phyloP scores from a whole-genome alignment of 352 stramenopile species.

The Globisporangium solare region DNA sequence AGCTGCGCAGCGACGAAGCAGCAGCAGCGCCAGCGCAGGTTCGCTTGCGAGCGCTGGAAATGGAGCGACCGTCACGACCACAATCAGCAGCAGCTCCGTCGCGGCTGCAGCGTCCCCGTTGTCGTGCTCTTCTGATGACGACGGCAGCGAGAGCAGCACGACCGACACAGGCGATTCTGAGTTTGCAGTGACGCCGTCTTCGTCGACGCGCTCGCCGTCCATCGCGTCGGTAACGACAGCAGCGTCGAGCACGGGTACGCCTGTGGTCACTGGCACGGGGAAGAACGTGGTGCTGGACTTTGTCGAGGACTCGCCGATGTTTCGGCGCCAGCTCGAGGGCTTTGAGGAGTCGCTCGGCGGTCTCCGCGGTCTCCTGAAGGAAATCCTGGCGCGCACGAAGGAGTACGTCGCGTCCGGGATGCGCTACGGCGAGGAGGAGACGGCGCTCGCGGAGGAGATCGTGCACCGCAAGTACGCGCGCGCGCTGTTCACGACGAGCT shows the following conservation, averaged over 20 bases:
- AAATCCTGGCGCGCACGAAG: conserved; percentile 66
- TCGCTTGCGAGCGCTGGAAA: neutral
- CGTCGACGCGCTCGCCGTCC: conserved; percentile 4
- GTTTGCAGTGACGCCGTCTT: neutral
- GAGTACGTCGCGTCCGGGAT: conserved; percentile 69
- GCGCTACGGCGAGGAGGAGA: conserved; percentile 68
- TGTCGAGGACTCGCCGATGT: conserved; percentile 85
- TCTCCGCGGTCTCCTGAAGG: conserved; percentile 57
- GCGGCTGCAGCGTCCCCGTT: no score
- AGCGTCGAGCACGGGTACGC: conserved; percentile 10
- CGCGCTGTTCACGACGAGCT: conserved; percentile 85
- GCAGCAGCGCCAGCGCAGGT: neutral
- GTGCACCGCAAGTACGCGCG: conserved; percentile 73
- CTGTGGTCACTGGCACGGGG: conserved; percentile 32
- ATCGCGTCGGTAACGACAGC: conserved; percentile 10
- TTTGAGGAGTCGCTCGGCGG: conserved; percentile 75
- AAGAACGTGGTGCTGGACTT: conserved; percentile 85
- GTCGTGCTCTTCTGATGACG: no score
- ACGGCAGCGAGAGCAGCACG: neutral
- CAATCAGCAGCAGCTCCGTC: neutral
- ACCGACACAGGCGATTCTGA: neutral
- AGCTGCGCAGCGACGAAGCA: conserved; percentile 1
- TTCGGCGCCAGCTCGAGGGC: conserved; percentile 68
- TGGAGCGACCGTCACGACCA: neutral
- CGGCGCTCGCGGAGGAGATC: conserved; percentile 62